phyloP scores from a whole-genome alignment of 805 yeast genomes.

The Pichia scutulata region DNA sequence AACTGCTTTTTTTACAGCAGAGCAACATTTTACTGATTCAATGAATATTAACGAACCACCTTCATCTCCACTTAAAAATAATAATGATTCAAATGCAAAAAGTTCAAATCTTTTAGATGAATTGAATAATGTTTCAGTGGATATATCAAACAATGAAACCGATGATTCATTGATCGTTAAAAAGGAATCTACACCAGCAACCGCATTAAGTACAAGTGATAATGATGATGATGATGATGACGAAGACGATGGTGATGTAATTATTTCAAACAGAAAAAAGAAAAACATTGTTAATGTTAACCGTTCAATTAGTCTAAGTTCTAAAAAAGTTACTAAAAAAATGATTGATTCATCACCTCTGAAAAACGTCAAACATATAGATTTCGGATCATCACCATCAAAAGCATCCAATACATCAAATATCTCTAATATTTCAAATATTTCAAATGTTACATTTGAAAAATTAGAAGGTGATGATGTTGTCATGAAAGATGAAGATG shows the following conservation, averaged over 20 bases:
- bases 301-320: conserved; percentile 35
- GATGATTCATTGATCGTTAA: not conserved
- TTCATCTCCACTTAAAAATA: conserved; percentile 25
- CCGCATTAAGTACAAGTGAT: not conserved
- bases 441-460: conserved; percentile 22
- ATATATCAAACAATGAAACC: not conserved
- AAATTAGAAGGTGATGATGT: conserved; percentile 31
- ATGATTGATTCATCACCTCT: conserved; percentile 22
- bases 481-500: conserved; percentile 23
- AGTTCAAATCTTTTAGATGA: conserved; percentile 8
- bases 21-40: conserved; percentile 15
- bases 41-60: conserved; percentile 19
- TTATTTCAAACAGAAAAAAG: conserved; percentile 47
- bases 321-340: conserved; percentile 18
- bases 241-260: conserved; percentile 49
- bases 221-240: conserved; percentile 18
- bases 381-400: conserved; percentile 21
- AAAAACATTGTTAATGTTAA: conserved; percentile 36
- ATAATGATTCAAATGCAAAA: not conserved
- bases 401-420: conserved; percentile 3
- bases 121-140: conserved; percentile 8
- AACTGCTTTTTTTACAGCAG: conserved; percentile 15
- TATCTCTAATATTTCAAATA: conserved; percentile 20
- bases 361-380: conserved; percentile 5
- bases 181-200: not conserved